Conservation (phyloP, 139 green algal genomes). For the Tetradesmus obliquus region DNA sequence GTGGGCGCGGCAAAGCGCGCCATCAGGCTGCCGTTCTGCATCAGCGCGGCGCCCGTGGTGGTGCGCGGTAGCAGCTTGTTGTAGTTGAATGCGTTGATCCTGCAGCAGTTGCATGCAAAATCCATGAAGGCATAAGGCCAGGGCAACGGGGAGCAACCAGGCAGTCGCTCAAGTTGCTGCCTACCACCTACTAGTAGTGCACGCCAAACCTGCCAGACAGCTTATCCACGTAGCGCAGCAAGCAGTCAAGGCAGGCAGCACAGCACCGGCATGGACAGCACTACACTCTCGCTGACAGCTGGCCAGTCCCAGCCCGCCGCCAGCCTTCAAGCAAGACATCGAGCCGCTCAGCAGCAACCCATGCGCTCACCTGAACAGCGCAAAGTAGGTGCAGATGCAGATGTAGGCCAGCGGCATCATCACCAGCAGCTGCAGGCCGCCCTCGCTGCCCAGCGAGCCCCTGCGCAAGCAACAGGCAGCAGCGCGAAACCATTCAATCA, state of each 20-base stretch:
- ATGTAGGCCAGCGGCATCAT: conserved; percentile 80
- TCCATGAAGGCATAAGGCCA: neutral
- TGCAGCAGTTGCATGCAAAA: conserved; percentile 7
- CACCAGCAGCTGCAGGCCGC: conserved; percentile 53
- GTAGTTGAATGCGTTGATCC: conserved; percentile 82
- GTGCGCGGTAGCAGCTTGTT: conserved; percentile 67
- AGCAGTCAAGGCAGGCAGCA: too few relatives aligned
- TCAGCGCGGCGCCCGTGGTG: conserved; percentile 47
- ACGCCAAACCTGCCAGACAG: too few relatives aligned
- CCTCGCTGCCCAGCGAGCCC: conserved; percentile 42
- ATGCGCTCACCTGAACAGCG: conserved; percentile 74
- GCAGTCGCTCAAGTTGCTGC: too few relatives aligned
- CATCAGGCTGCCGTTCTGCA: conserved; percentile 81
- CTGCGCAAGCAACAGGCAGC: conserved; percentile 7
- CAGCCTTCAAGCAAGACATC: too few relatives aligned
- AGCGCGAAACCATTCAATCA: neutral
- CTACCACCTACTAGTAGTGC: too few relatives aligned
- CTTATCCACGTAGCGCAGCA: too few relatives aligned
- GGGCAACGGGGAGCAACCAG: neutral
- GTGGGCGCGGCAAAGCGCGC: conserved; percentile 93
- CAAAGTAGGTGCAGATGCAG: conserved; percentile 90
- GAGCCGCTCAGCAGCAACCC: neutral
- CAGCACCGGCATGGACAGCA: too few relatives aligned
- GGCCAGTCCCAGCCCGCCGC: too few relatives aligned
- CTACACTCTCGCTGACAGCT: too few relatives aligned